A percentile compares a stretch with the other conserved stretches of the same genome.
Conservation (phyloP, 495 filamentous ascomycete species). For the Cercophora samala region DNA sequence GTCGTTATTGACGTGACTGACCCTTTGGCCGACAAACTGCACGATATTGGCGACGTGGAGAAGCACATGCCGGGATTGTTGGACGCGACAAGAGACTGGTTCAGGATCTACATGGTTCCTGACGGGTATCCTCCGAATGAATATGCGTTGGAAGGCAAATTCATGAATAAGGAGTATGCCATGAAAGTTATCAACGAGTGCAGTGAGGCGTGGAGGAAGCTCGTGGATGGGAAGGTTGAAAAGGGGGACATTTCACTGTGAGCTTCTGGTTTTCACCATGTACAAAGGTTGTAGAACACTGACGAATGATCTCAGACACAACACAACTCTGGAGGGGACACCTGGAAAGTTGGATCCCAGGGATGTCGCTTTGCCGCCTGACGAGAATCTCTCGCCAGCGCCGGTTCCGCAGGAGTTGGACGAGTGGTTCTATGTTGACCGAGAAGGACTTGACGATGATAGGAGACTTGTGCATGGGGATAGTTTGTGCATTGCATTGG, state of each 20-base stretch:
- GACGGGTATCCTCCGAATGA: slow-evolving; percentile 20
- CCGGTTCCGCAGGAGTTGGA: neutral
- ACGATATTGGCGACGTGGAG: slow-evolving; percentile 31
- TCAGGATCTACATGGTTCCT: slow-evolving; percentile 26
- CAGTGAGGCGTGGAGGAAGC: slow-evolving; percentile 21
- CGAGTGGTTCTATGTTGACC: slow-evolving; percentile 19
- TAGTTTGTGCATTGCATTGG: neutral
- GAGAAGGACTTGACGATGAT: neutral
- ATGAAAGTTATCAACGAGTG: slow-evolving; percentile 21
- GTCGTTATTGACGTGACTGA: slow-evolving; percentile 31
- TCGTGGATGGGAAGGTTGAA: slow-evolving; percentile 24
- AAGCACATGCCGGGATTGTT: slow-evolving; percentile 27
- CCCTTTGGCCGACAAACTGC: slow-evolving; percentile 21
- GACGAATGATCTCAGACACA: slow-evolving; percentile 17
- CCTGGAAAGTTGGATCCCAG: slow-evolving; percentile 26
- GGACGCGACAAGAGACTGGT: slow-evolving; percentile 32
- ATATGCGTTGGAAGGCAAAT: slow-evolving; percentile 22
- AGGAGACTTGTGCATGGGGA: neutral
- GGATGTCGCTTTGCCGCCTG: slow-evolving; percentile 21
- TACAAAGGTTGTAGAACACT: neutral
- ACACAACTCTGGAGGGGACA: slow-evolving; percentile 26
- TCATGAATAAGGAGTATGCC: slow-evolving; percentile 18
- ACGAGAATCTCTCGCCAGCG: slow-evolving; percentile 25
- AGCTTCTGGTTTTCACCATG: neutral
- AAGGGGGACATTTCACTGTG: slow-evolving; percentile 19